Evolutionary conservation across 73 alveolate species (phyloP).

Genomic region (Blepharisma stoltei): DNA sequence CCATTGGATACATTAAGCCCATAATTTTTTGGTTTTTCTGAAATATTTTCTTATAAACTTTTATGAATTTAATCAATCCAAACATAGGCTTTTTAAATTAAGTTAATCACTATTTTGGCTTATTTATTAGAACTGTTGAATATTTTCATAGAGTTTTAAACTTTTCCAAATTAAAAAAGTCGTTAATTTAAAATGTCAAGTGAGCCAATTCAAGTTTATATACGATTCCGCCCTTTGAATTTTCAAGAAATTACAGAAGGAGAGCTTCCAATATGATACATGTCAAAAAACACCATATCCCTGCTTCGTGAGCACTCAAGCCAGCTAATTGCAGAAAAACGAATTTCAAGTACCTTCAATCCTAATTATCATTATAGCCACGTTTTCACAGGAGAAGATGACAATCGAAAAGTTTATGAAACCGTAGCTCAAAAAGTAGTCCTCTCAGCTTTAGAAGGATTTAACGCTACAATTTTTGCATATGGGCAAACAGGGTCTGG

Average conservation of each 20-base stretch:
- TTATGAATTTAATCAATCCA: too few relatives aligned
- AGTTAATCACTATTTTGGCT: too few relatives aligned
- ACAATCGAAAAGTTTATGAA: slow-evolving; percentile 34
- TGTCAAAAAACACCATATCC: not conserved
- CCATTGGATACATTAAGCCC: too few relatives aligned
- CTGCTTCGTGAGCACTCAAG: slow-evolving; percentile 1
- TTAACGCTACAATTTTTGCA: slow-evolving; percentile 49
- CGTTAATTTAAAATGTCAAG: slow-evolving; percentile 28
- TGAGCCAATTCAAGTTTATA: slow-evolving; percentile 27
- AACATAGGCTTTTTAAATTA: too few relatives aligned
- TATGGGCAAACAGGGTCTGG: slow-evolving; percentile 64
- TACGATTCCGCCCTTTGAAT: slow-evolving; percentile 29
- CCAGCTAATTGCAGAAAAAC: slow-evolving; percentile 2
- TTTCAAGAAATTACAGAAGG: not conserved
- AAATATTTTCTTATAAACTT: too few relatives aligned
- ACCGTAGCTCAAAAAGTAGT: slow-evolving; percentile 26
- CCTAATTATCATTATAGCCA: not conserved
- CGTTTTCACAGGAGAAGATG: slow-evolving; percentile 12
- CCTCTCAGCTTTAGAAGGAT: slow-evolving; percentile 43
- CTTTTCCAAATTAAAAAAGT: slow-evolving; percentile 9
- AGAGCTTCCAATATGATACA: slow-evolving; percentile 17
- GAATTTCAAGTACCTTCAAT: not conserved
- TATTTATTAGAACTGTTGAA: too few relatives aligned
- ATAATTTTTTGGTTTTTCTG: too few relatives aligned
- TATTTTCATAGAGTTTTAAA: not conserved